phyloP scores from a whole-genome alignment of 352 stramenopile genomes.

The Globisporangium nodosum region DNA sequence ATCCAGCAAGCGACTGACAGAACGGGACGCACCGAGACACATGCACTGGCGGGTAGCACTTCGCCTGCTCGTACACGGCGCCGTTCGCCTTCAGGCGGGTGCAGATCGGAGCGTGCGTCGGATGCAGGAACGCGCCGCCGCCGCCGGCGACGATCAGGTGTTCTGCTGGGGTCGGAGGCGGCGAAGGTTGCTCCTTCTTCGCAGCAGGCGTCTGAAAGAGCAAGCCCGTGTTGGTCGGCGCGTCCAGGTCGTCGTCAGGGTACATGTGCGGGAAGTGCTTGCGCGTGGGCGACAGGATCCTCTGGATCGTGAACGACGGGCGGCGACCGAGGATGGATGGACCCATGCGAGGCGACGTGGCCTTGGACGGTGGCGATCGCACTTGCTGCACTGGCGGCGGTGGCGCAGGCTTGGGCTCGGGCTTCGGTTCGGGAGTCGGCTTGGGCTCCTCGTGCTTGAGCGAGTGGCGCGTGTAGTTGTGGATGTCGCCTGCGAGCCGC shows the following conservation, averaged over 20 bases:
- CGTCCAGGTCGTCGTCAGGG: slow-evolving; percentile 14
- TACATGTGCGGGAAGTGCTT: slow-evolving; percentile 85
- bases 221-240: background rate
- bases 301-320: slow-evolving; percentile 13
- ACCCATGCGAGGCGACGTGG: slow-evolving; percentile 12
- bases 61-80: slow-evolving; percentile 64
- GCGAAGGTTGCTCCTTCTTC: background rate
- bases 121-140: slow-evolving; percentile 87
- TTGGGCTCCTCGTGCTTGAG: background rate
- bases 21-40: slow-evolving; percentile 47
- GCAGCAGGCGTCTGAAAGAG: background rate
- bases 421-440: background rate
- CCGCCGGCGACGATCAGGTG: slow-evolving; percentile 88
- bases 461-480: slow-evolving; percentile 92
- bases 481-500: slow-evolving; percentile 88
- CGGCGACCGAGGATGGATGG: slow-evolving; percentile 7
- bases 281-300: slow-evolving; percentile 34
- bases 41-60: slow-evolving; percentile 79
- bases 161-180: slow-evolving; percentile 15
- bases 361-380: background rate
- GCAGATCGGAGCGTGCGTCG: slow-evolving; percentile 74
- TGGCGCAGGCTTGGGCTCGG: background rate
- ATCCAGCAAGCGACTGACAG: background rate
- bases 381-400: background rate
- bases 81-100: slow-evolving; percentile 57